Evolutionary conservation across 139 green algal genomes (phyloP).

Genomic region (Ulvella scutata): DNA sequence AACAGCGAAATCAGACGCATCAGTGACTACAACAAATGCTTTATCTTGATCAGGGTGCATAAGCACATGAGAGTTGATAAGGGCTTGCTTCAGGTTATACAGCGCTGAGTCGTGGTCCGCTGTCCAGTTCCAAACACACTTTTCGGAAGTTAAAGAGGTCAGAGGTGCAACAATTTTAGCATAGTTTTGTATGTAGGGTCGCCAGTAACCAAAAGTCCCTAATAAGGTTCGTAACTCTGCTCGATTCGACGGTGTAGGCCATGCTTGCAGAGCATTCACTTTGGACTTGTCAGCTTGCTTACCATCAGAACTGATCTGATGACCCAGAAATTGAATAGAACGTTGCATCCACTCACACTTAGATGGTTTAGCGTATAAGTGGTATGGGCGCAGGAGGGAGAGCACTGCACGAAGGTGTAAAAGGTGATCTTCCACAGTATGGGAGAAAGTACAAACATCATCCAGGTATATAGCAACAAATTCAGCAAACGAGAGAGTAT

Average conservation of each 20-base stretch:
- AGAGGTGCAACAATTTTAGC: slow-evolving; percentile 3
- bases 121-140: neutral
- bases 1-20: slow-evolving; percentile 10
- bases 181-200: neutral
- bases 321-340: neutral
- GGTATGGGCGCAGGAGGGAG: neutral
- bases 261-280: neutral
- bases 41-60: neutral
- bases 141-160: slow-evolving; percentile 3
- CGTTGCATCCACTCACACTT: neutral
- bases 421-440: slow-evolving; percentile 21
- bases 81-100: neutral
- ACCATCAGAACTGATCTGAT: neutral
- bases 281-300: neutral
- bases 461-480: slow-evolving; percentile 23
- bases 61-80: slow-evolving; percentile 9
- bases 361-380: neutral
- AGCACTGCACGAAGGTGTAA: slow-evolving; percentile 12
- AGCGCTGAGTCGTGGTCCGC: neutral
- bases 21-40: slow-evolving; percentile 9
- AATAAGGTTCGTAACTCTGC: neutral
- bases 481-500: neutral
- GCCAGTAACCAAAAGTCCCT: neutral
- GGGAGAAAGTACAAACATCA: slow-evolving; percentile 26
- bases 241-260: neutral